These are phyloP conservation scores for Saccharomyces hybrid DNA, from an alignment of 1,139 yeast genomes.

Conservation along the genomic window DNA sequence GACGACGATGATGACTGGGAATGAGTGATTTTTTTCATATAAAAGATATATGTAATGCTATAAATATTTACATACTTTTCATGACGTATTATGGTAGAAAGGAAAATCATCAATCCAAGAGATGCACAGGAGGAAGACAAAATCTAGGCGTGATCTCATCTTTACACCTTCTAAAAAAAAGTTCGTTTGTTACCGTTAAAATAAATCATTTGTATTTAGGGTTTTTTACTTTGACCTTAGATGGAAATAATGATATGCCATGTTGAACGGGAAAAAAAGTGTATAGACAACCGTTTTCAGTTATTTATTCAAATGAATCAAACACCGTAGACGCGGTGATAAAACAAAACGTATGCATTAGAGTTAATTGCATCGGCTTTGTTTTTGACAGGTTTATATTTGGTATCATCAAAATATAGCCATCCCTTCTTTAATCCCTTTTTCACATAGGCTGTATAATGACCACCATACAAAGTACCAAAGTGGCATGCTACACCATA, in stretches of 20 bases:
- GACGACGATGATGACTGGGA: constrained; percentile 57
- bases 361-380: constrained; percentile 29
- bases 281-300: background rate
- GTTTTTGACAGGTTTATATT: constrained; percentile 23
- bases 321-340: constrained; percentile 30
- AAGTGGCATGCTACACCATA: constrained; percentile 86
- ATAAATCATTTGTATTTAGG: background rate
- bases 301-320: background rate
- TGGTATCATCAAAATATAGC: constrained; percentile 31
- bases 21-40: constrained; percentile 16
- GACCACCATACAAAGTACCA: constrained; percentile 81
- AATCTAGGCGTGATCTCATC: background rate
- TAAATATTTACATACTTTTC: background rate
- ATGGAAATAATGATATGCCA: background rate
- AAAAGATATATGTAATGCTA: background rate
- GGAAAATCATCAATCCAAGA: background rate
- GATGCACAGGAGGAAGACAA: background rate
- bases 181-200: background rate
- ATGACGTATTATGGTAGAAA: background rate
- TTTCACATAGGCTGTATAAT: constrained; percentile 78
- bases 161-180: background rate
- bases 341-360: constrained; percentile 74
- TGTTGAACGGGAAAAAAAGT: background rate
- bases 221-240: background rate
- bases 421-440: constrained; percentile 44